These are phyloP conservation scores for Aspergillus japonicus DNA, from an alignment of 2,329 filamentous ascomycete species.

Conservation along the genomic window DNA sequence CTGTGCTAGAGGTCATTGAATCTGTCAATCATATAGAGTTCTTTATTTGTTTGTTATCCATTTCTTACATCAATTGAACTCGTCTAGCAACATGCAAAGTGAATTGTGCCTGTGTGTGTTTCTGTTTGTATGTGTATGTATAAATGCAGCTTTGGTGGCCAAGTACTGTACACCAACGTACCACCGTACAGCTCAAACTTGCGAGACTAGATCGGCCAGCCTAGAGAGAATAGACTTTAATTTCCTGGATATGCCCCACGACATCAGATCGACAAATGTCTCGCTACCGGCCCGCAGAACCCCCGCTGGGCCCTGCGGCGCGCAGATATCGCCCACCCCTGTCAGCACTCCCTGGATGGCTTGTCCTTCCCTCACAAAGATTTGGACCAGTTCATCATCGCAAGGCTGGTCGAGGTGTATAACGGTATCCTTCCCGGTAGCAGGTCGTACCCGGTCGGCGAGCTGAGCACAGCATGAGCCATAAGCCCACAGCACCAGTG, in stretches of 20 bases:
- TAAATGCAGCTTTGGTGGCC: no score
- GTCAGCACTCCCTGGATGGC: constrained; percentile 53
- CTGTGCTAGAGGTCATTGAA: no score
- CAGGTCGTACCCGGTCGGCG: constrained; percentile 29
- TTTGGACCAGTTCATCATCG: constrained; percentile 59
- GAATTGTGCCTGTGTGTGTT: background rate
- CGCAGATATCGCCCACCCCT: constrained; percentile 54
- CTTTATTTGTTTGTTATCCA: no score
- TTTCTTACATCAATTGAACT: no score
- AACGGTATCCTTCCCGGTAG: constrained; percentile 36
- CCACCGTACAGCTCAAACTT: background rate
- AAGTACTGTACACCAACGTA: no score
- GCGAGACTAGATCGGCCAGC: constrained; percentile 28
- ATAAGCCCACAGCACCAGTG: constrained; percentile 51
- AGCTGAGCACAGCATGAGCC: constrained; percentile 32
- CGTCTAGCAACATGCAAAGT: no score
- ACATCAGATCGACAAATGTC: constrained; percentile 32
- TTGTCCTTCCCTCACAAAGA: constrained; percentile 53
- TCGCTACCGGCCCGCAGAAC: constrained; percentile 42
- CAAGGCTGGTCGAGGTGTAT: constrained; percentile 57
- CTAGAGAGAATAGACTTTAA: constrained; percentile 34
- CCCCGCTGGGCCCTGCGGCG: constrained; percentile 36
- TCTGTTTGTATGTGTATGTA: background rate
- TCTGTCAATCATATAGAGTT: no score
- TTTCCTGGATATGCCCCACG: constrained; percentile 39